Evolutionary conservation across 164 flowering plant species (phyloP), one percentile per base, ranked within the genome.

Genomic region (Magnolia officinalis): DNA sequence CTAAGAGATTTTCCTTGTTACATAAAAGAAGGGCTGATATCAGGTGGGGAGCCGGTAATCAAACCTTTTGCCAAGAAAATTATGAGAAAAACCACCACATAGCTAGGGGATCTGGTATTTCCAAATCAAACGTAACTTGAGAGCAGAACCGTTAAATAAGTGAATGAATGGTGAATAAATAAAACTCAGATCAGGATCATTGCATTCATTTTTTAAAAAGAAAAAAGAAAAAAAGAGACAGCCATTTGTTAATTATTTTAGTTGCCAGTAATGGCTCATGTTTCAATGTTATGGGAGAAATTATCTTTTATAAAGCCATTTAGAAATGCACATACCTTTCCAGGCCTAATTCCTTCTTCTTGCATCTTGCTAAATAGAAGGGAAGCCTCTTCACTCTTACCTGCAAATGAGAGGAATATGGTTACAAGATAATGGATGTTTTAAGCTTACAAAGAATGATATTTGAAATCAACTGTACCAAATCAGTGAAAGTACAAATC

Each of bases 341-440:
- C 97, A 72, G 95, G 97, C 78, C 82, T 86, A 80, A 93, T 89
- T 75, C 97, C 98, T 81, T 83, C 86, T 84, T 88, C 88, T 83
- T 79, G 91, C 98, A 95, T 90, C 81, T 87, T 77, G 70, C 24
- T 66, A 78, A 95, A 95, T 24, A 95, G 82, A 75, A 67, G 75
- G 37, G 87, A 82, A 74, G 98, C 98, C 79, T 89, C 98, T 50
- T 81, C 74, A 74, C 51, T 75, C 80, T 86, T 90, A 76, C 98
- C 98, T 92, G 76, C 75, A 85, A 73, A 18, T 13, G 16, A 45
- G 58, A 65, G 67, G 8, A 52, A 64, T 13, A 61, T 2, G 45
- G 72, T 52, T 67, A 79, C 55, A 50, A 76, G 63, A 64, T 49
- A 49, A 73, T 64, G 16, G 26, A 11, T 6, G 19, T 16, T 16